phyloP scores from a whole-genome alignment of 495 filamentous ascomycete genomes.

The Peziza echinospora region DNA sequence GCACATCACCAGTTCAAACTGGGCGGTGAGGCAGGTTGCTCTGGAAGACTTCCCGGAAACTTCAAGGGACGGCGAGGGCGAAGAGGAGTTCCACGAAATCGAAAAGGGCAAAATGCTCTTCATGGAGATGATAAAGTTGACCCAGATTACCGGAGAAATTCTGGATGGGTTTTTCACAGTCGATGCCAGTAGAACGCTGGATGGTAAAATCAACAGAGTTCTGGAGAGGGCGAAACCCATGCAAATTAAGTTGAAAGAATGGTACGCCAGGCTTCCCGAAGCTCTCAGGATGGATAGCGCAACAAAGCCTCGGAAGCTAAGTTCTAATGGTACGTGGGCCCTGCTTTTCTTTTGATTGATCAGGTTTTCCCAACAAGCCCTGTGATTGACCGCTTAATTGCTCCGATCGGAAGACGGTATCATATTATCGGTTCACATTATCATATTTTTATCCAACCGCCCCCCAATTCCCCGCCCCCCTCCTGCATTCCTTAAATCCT shows the following conservation, averaged over 20 bases:
- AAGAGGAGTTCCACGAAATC: constrained; percentile 34
- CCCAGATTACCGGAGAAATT: constrained; percentile 54
- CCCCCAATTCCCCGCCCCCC: too few species aligned
- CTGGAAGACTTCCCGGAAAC: constrained; percentile 52
- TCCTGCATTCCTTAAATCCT: too few species aligned
- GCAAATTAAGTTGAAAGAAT: constrained; percentile 62
- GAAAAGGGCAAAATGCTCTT: constrained; percentile 49
- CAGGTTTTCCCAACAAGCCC: not conserved
- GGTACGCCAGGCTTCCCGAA: constrained; percentile 46
- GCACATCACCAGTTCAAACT: constrained; percentile 60
- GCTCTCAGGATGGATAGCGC: constrained; percentile 42
- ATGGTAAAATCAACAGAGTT: constrained; percentile 29
- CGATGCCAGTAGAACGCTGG: constrained; percentile 27
- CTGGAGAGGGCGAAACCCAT: constrained; percentile 60
- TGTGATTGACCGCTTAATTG: not conserved
- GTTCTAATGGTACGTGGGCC: constrained; percentile 23
- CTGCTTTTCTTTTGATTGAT: not conserved
- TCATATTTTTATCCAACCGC: not conserved
- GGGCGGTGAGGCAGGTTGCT: constrained; percentile 51
- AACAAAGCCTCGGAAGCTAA: constrained; percentile 20
- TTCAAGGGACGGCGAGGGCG: constrained; percentile 26
- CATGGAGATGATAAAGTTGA: constrained; percentile 50
- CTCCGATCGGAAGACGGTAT: not conserved
- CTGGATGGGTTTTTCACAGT: constrained; percentile 62
- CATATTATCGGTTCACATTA: not conserved